Evolutionary conservation across 352 stramenopile genomes (phyloP), one percentile per base, ranked within the genome.

Genomic region (Pythium vanterpoolii): DNA sequence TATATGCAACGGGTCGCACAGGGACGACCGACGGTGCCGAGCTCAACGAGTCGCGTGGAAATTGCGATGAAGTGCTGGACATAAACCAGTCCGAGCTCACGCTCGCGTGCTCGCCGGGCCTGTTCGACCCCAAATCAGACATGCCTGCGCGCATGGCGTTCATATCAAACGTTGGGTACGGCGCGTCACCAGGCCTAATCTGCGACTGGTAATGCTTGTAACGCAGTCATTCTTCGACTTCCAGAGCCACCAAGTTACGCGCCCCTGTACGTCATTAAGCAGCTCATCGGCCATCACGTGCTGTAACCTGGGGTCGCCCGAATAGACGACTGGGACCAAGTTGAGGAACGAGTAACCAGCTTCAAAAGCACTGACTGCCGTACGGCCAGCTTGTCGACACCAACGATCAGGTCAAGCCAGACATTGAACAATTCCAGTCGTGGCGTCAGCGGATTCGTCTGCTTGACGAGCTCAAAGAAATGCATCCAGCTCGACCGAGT

Each of bases 261-360:
- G 34, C 24, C 38, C 34, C 5, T 13, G 4, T 5, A 57, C 24
- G 11, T 34, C 38, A 5, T 2, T 26, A 1, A 44, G 34, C 9
- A 47, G 3, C 50, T 46, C 38, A 14, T 36, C 10, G 5, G 33
- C 1, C 21, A 13, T 4, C 4, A 57, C 3, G 4, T 31, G 6
- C 4, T 6, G 13, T 23, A 57, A 19, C 11, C n/a, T 6, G 2
- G 38, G 21, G 5, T 33, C 5, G 7, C 38, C 34, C 9, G 21
- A 7, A 7, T 21, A 30, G 8, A 19, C 21, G 5, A 24, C 7
- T 4, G 50, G 50, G 4, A 57, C 36, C 16, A 57, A 19, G 38
- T 57, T 57, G 34, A 57, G 26, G 38, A 57, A 57, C 50, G 50
- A 46, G 21, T 57, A 57, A 18, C 50, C 50, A 24, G 36, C 36